Base-by-base conservation (phyloP, 768 basidiomycete species). In the Boletus rubroflammeus region DNA sequence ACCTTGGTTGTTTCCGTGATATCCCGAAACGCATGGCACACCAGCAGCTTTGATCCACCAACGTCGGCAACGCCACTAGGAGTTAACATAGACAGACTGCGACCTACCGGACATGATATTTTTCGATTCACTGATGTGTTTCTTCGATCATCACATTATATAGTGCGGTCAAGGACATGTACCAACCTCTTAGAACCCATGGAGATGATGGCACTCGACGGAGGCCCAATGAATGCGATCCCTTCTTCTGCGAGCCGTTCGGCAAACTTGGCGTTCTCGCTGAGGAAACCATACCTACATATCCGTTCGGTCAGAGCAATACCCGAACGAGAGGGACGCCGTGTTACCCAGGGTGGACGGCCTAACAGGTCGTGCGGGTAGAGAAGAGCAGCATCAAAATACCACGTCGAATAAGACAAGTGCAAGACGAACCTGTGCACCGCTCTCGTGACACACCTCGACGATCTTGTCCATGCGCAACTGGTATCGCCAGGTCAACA, bases 141-240 rank as follows among this genome's bases (percentile, higher is more conserved):
- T 21, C 10, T 36, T 58, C 44, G 10, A 28, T 54, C 29, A 49
- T 25, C 31, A 41, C 28, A 42, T n/a, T 19, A 4, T 44, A 38
- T 9, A 26, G 8, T 17, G 29, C 2, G 25, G 19, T 15, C 15
- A 44, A 38, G 21, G 9, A 31, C 17, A 6, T 34, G 44, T 17
- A 58, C 73, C 6, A 29, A 90, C 89, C 93, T 92, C 77, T 98
- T 97, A 0, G 91, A 94, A 2, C 94, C 95, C 95, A 97, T 98
- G 63, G 87, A 90, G 14, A 88, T 73, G 57, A 98, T 98, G 29
- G 95, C 93, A 61, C 79, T 81, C 1, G 88, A 79, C 2, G 94
- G 90, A 15, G 95, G 94, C 0, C 94, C 94, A 56, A 98, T 93
- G 66, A 95, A 97, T 3, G 88, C 81, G 58, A 98, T 82, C 0